phyloP scores from a whole-genome alignment of 148 eudicot genomes.

The Arbutus unedo region DNA sequence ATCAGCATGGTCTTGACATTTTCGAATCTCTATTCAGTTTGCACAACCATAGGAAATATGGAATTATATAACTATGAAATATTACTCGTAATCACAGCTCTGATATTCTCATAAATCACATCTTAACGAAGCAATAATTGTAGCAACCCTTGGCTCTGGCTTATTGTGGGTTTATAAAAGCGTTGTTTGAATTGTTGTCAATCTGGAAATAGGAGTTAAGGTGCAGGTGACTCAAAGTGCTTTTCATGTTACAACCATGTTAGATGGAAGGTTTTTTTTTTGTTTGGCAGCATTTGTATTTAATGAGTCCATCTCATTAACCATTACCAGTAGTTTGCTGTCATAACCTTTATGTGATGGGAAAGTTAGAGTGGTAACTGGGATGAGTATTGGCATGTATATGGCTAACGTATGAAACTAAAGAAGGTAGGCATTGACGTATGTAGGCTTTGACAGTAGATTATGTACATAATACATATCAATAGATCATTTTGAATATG shows the following conservation, averaged over 20 bases:
- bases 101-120: background rate
- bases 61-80: background rate
- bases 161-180: background rate
- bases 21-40: background rate
- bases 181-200: background rate
- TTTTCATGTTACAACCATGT: background rate
- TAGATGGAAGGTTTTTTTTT: background rate
- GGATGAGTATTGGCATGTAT: background rate
- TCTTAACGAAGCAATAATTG: background rate
- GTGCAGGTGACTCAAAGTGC: background rate
- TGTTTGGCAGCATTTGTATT: background rate
- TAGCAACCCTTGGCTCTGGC: background rate
- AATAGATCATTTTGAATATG: background rate
- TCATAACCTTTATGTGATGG: background rate
- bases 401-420: background rate
- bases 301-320: background rate
- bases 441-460: background rate
- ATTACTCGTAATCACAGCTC: background rate
- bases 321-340: background rate
- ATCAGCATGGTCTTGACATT: background rate
- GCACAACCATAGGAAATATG: background rate
- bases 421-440: slow-evolving; percentile 4
- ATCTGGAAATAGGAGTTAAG: background rate
- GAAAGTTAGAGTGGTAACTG: background rate
- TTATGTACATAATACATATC: background rate